phyloP scores from a whole-genome alignment of 2,329 filamentous ascomycete species.

The Sclerotinia nivalis region DNA sequence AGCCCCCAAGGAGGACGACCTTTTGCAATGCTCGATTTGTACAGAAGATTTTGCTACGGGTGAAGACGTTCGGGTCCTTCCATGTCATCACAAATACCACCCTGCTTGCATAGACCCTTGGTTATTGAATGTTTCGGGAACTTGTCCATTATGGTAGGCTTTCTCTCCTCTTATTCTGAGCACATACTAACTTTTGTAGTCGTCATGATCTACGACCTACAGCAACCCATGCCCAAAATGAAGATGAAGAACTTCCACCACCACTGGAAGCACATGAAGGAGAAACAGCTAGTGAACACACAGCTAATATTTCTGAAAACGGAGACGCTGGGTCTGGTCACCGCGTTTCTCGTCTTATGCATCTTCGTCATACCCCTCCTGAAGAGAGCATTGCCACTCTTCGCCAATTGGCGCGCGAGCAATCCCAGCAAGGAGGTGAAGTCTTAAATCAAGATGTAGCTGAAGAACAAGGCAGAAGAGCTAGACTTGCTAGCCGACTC shows the following conservation, averaged over 20 bases:
- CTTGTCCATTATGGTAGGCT: conserved; percentile 67
- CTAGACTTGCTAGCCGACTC: conserved; percentile 37
- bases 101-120: conserved; percentile 69
- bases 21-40: conserved; percentile 64
- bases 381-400: conserved; percentile 64
- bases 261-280: conserved; percentile 33
- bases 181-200: conserved; percentile 34
- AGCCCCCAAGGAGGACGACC: conserved; percentile 30
- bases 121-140: conserved; percentile 69
- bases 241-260: conserved; percentile 35
- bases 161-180: background rate
- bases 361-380: conserved; percentile 58
- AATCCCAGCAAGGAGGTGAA: conserved; percentile 34
- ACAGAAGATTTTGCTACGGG: conserved; percentile 68
- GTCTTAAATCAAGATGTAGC: conserved; percentile 23
- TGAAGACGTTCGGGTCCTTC: conserved; percentile 66
- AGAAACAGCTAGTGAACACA: conserved; percentile 40
- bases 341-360: conserved; percentile 54
- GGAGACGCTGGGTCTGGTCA: conserved; percentile 43
- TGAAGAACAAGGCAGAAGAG: conserved; percentile 35
- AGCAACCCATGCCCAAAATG: conserved; percentile 30
- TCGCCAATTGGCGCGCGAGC: conserved; percentile 49
- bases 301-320: conserved; percentile 41
- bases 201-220: conserved; percentile 44
- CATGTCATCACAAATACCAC: conserved; percentile 68